Evolutionary conservation across 2,329 filamentous ascomycete genomes (phyloP).

Genomic region (Pyricularia sp.): DNA sequence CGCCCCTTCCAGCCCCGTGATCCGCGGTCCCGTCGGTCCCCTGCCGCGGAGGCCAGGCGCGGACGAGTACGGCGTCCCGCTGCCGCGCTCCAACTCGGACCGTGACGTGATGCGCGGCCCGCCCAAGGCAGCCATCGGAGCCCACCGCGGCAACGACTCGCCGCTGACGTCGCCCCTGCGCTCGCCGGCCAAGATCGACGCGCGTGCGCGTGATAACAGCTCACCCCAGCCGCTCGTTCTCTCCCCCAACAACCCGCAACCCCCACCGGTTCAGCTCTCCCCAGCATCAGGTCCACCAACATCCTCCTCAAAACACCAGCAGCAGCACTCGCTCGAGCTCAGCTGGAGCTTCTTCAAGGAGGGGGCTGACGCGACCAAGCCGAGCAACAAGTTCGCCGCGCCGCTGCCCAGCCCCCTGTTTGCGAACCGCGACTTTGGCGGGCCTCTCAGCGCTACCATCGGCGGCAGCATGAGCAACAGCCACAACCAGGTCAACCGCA

Average conservation of each 20-base stretch:
- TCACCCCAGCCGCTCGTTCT: neutral
- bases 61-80: conserved; percentile 1
- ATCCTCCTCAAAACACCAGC: neutral
- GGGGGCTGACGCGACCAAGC: neutral
- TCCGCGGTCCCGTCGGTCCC: neutral
- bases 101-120: neutral
- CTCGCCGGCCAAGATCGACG: neutral
- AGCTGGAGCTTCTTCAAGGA: neutral
- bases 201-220: neutral
- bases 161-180: neutral
- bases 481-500: conserved; percentile 4
- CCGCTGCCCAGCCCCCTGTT: conserved; percentile 3
- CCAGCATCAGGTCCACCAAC: neutral
- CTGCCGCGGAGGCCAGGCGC: neutral
- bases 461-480: neutral
- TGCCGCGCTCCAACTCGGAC: conserved; percentile 2
- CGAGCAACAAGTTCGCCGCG: neutral
- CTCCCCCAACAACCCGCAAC: neutral
- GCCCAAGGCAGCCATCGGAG: neutral
- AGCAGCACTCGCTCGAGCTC: neutral
- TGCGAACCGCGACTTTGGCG: neutral
- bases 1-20: neutral
- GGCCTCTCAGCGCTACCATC: neutral
- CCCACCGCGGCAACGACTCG: neutral
- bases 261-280: neutral